Conservation (phyloP, 129 eudicot genomes). For the Helianthus tuberosus region DNA sequence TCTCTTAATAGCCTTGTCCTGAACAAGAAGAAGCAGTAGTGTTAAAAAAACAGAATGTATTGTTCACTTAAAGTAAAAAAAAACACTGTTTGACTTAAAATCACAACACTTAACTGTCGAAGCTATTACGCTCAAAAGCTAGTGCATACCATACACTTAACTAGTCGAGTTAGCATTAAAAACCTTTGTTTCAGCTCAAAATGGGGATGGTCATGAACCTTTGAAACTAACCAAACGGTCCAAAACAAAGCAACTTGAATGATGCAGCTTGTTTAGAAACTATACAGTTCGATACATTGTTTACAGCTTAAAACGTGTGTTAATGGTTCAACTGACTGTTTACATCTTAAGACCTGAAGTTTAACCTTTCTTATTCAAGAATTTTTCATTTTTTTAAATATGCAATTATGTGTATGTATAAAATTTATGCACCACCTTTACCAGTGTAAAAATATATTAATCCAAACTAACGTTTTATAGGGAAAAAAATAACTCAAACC, state of each 20-base stretch:
- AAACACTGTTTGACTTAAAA: neutral
- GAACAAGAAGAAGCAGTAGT: neutral
- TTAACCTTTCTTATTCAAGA: neutral
- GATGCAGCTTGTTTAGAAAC: neutral
- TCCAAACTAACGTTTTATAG: neutral
- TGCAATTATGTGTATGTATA: neutral
- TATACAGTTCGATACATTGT: neutral
- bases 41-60: neutral
- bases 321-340: neutral
- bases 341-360: neutral
- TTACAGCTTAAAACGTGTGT: neutral
- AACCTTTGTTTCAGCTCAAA: neutral
- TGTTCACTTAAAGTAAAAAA: neutral
- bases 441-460: neutral
- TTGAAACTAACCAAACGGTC: neutral
- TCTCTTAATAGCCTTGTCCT: constrained; percentile 88
- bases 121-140: neutral
- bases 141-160: neutral
- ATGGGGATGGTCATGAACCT: neutral
- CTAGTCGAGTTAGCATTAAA: neutral
- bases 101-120: neutral
- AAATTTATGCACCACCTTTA: neutral
- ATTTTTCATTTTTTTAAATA: no score
- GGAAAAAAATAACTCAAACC: no score
- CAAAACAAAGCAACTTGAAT: neutral